Base-by-base conservation (phyloP, 1,284 basidiomycete genomes). In the Rugosomyces carneus region DNA sequence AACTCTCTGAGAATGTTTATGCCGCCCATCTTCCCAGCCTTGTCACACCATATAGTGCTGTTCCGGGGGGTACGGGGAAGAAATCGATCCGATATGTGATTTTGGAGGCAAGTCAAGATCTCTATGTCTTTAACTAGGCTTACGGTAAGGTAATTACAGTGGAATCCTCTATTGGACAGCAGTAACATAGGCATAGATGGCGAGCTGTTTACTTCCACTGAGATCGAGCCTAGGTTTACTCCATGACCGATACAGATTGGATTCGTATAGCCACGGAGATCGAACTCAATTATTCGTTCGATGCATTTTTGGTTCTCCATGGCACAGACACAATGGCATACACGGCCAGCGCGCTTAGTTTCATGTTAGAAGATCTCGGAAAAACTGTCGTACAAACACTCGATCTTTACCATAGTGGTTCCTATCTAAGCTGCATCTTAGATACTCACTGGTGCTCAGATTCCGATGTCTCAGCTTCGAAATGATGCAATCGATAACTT, bases 271-370 rank as follows among this genome's bases (percentile, higher is more conserved):
- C 90, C 0, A 84, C 81, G 4, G 93, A 96, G 60, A 92, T 96
- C 50, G 90, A 93, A 57, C 77, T 93, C 41, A 95, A 95, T 56
- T 93, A 94, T 58, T 62, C 71, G 15, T 96, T 91, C 58, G 93
- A 96, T 58, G 89, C 88, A 0, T 96, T 96, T 59, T 84, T 96
- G 20, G 72, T 96, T 24, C 69, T 96, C 8, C 93, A 96, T 62
- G 93, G 93, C 29, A 92, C 89, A n/a, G 91, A 94, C 57, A 94
- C 92, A 0, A 93, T 93, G 89, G 80, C 84, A 1, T 94, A 92
- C 64, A 88, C 86, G 2, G 81, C 90, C 1, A 91, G 88, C 39
- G 90, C 91, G 1, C 72, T 94, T 31, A 89, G 87, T 58, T 95
- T 95, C 65, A 67, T 96, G 45, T 72, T 96, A 4, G 91, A 95